Base-by-base conservation (phyloP, 345 rosid species). In the Linum trigynum region DNA sequence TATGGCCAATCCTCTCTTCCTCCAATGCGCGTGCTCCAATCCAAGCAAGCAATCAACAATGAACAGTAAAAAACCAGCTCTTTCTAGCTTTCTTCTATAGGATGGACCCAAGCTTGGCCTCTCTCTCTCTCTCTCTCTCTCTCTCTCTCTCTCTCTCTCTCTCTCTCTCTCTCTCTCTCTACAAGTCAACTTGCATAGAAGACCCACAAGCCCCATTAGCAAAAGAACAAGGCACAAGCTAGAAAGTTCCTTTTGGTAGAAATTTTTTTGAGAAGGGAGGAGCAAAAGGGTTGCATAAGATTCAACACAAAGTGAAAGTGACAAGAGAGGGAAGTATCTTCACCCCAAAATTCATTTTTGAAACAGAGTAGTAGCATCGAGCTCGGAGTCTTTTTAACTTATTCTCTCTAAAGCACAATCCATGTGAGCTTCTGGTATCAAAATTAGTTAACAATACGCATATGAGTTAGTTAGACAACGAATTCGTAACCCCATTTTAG, bases 21-120 rank as follows among this genome's bases (percentile, higher is more conserved):
- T 23, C 75, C 53, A 68, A 69, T 71, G 69, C 77, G 80, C 84
- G 70, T 81, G 84, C 80, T 71, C 38, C 75, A 59, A 48, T 10
- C 10, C 50, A 43, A 45, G 42, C 72, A 60, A 68, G 38, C 7
- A 60, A 12, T 39, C 15, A 39, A 48, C 56, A 35, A 43, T 23
- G 6, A 62, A 23, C 61, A 38, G 38, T 5, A 14, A 4, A 15
- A 2, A 48, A n/a, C n/a, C 14, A 38, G 37, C 65, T 48, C 39
- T 62, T 9, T 4, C 36, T 39, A 39, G 56, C 12, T 40, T 53
- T 17, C 5, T 14, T 38, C n/a, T 23, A 43, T 43, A 43, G 6
- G 50, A 43, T 43, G 6, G 50, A 7, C 6, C 6, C 50, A 23
- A 23, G 32, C 32, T 1, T 23, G 32, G 32, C 15, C 56, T 62